Percentiles rank a stretch among this genome's conserved stretches.
Evolutionary conservation across 441 rosid genomes (phyloP).

Genomic region (Macaranga tanarius): DNA sequence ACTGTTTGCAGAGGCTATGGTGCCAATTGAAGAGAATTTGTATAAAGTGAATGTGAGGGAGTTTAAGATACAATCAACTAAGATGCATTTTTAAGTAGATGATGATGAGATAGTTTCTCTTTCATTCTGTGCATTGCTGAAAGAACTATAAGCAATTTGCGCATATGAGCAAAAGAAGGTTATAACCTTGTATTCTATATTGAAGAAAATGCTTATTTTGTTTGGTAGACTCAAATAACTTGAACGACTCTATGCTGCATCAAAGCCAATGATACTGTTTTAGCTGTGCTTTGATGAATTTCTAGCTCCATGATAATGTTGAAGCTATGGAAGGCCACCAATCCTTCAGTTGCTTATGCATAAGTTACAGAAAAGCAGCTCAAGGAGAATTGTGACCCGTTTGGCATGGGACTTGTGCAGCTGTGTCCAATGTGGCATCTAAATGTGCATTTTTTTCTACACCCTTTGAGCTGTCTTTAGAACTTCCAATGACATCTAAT

Average conservation of each 20-base stretch:
- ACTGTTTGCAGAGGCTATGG: not conserved
- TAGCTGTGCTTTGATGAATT: conserved; percentile 1
- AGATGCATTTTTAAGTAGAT: not conserved
- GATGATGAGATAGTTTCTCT: not conserved
- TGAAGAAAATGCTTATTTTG: not conserved
- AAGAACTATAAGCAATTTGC: not conserved
- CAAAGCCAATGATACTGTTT: not conserved
- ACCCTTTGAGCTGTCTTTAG: not conserved
- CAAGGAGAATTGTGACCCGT: not conserved
- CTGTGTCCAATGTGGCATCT: not conserved
- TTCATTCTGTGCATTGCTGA: not conserved
- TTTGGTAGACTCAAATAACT: not conserved
- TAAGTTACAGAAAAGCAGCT: not conserved
- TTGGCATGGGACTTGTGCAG: not conserved
- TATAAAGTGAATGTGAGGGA: not conserved
- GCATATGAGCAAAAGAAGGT: not conserved
- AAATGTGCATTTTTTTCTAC: not conserved
- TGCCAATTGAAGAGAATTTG: not conserved
- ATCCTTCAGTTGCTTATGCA: not conserved
- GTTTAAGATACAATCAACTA: not conserved
- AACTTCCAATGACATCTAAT: not conserved
- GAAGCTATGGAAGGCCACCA: not conserved
- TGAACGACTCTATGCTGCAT: not conserved
- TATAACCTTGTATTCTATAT: not conserved
- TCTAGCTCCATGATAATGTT: not conserved